Percentiles rank a stretch among this genome's conserved stretches.
Conservation (phyloP, 495 filamentous ascomycete genomes). For the Talaromyces stipitatus region DNA sequence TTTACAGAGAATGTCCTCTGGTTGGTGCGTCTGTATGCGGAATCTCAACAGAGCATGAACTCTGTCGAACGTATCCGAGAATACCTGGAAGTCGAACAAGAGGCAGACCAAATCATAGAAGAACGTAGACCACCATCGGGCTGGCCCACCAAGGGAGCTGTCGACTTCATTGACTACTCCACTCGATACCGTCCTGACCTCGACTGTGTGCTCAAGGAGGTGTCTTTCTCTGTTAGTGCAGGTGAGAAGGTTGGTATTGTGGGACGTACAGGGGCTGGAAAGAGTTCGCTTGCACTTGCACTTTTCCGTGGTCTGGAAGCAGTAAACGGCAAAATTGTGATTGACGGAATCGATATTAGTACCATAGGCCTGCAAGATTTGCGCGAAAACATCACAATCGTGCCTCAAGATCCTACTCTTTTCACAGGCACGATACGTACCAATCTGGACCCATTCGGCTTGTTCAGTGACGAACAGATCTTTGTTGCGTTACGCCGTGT, state of each 20-base stretch:
- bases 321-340: slow-evolving; percentile 79
- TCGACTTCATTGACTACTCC: slow-evolving; percentile 80
- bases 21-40: slow-evolving; percentile 90
- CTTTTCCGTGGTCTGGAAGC: slow-evolving; percentile 97
- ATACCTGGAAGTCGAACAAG: slow-evolving; percentile 94
- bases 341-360: slow-evolving; percentile 86
- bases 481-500: slow-evolving; percentile 85
- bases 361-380: slow-evolving; percentile 85
- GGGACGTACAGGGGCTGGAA: slow-evolving; percentile 91
- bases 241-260: slow-evolving; percentile 96
- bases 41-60: slow-evolving; percentile 99
- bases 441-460: slow-evolving; percentile 89
- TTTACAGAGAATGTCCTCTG: slow-evolving; percentile 97
- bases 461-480: slow-evolving; percentile 89
- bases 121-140: slow-evolving; percentile 66
- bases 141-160: slow-evolving; percentile 82
- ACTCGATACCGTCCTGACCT: slow-evolving; percentile 86
- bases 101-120: slow-evolving; percentile 70
- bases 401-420: slow-evolving; percentile 95
- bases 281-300: slow-evolving; percentile 90
- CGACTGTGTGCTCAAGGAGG: slow-evolving; percentile 72
- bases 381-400: slow-evolving; percentile 90
- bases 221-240: slow-evolving; percentile 79
- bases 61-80: slow-evolving; percentile 97
- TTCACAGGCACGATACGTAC: slow-evolving; percentile 93